Evolutionary conservation across 352 stramenopile species (phyloP), one percentile per base, ranked within the genome.

Genomic region (Globisporangium megalacanthum): DNA sequence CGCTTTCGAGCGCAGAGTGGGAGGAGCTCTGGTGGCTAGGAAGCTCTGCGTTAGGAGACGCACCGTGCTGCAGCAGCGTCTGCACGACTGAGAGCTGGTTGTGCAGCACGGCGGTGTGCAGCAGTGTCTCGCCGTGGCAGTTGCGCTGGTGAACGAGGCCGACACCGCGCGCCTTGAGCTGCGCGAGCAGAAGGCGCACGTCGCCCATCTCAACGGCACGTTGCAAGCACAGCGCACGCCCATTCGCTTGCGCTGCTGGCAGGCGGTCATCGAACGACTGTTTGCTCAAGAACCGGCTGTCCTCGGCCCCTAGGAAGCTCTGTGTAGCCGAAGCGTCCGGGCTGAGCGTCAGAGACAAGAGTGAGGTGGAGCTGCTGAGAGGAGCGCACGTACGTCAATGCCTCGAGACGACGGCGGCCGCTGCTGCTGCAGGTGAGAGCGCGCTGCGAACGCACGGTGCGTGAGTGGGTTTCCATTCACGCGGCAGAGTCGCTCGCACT

Each of bases 91-190:
- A 54, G 29, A 79, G 57, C 31, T 83, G 73, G 13, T 75, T 33
- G 50, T 89, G 75, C 19, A 92, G 66, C 39, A 88, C 79, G 5
- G 81, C 81, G 0, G 70, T 82, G 49, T 92, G 81, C 39, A 92
- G 66, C 19, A 88, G 49, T 31, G 75, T 88, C 58, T 92, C 81
- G 33, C 79, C 79, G 46, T 77, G 66, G n/a, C 61, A 64, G 54
- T 83, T 86, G 42, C 67, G 66, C 20, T 47, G 41, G 20, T n/a
- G 10, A 1, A 49, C 11, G 11, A 61, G 41, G 6, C 54, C 36
- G 20, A 39, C 22, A 25, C 19, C 36, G 33, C n/a, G 52, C n/a
- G 15, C 35, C n/a, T 33, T 33, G 10, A 83, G 56, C 5, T 63
- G 60, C 2, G 46, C 3, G 3, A 66, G 51, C n/a, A 85, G 53